Conservation (phyloP, 2,329 filamentous ascomycete species). For the Diplodia mutila region DNA sequence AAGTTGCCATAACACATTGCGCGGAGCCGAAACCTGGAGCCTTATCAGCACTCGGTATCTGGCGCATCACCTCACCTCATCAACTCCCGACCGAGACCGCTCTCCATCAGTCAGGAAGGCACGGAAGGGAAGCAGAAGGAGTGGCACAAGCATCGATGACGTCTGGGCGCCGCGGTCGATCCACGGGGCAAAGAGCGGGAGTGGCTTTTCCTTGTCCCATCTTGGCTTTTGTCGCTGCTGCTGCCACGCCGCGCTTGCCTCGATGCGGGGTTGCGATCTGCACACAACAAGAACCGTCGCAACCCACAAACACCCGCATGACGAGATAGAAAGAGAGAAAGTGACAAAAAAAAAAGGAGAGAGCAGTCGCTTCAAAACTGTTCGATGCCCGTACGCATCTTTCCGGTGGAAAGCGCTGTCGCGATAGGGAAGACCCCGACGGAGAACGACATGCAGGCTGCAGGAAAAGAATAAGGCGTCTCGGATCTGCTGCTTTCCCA, state of each 20-base stretch:
- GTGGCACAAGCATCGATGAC: neutral
- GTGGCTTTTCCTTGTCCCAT: conserved; percentile 6
- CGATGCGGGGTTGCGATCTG: neutral
- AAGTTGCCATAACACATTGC: too few species aligned
- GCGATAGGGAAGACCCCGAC: too few species aligned
- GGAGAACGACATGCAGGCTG: too few species aligned
- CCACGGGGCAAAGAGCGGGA: neutral
- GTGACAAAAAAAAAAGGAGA: neutral
- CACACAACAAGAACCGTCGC: neutral
- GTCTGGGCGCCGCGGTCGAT: neutral
- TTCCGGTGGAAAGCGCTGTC: too few species aligned
- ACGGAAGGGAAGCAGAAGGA: neutral
- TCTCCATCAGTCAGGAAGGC: too few species aligned
- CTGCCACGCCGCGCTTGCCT: neutral
- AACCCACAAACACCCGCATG: neutral
- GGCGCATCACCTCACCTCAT: neutral
- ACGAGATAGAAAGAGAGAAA: too few species aligned
- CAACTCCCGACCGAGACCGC: neutral
- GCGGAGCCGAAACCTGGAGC: too few species aligned
- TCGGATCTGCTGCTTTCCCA: too few species aligned
- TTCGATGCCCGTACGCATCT: too few species aligned
- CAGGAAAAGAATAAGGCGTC: too few species aligned
- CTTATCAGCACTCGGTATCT: too few species aligned
- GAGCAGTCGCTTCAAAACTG: too few species aligned
- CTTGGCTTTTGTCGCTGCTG: neutral